Evolutionary conservation across 2,329 filamentous ascomycete species (phyloP).

Genomic region (Geosmithia flava): DNA sequence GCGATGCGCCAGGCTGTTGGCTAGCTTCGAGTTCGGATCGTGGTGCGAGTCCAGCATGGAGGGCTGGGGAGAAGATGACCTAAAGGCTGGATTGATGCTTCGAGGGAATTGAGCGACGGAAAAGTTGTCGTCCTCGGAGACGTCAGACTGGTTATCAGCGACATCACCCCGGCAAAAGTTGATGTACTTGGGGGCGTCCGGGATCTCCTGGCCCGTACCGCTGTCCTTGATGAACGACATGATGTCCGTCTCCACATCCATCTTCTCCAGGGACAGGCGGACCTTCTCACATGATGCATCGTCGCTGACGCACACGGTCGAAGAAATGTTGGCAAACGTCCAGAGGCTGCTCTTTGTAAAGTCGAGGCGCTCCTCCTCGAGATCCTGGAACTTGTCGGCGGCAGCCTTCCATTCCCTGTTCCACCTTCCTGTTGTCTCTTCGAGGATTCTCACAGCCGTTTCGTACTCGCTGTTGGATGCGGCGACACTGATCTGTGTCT

Average conservation of each 20-base stretch:
- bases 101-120: conserved; percentile 93
- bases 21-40: conserved; percentile 65
- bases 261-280: conserved; percentile 80
- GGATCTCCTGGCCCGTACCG: conserved; percentile 94
- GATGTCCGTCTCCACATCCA: conserved; percentile 96
- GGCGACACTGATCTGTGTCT: conserved; percentile 92
- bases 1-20: conserved; percentile 53
- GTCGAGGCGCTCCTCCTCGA: conserved; percentile 93
- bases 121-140: conserved; percentile 78
- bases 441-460: conserved; percentile 77
- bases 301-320: conserved; percentile 94
- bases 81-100: conserved; percentile 89
- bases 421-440: conserved; percentile 92
- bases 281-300: conserved; percentile 96
- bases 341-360: conserved; percentile 97
- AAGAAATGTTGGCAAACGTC: conserved; percentile 96
- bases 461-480: conserved; percentile 91
- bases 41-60: conserved; percentile 89
- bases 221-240: conserved; percentile 72
- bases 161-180: conserved; percentile 91
- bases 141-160: conserved; percentile 68
- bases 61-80: conserved; percentile 90
- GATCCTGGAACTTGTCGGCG: conserved; percentile 97
- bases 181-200: conserved; percentile 94
- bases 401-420: conserved; percentile 98